These are phyloP conservation scores for Isoetes taiwanensis DNA, from an alignment of 75 land plant genomes.

Conservation along the genomic window DNA sequence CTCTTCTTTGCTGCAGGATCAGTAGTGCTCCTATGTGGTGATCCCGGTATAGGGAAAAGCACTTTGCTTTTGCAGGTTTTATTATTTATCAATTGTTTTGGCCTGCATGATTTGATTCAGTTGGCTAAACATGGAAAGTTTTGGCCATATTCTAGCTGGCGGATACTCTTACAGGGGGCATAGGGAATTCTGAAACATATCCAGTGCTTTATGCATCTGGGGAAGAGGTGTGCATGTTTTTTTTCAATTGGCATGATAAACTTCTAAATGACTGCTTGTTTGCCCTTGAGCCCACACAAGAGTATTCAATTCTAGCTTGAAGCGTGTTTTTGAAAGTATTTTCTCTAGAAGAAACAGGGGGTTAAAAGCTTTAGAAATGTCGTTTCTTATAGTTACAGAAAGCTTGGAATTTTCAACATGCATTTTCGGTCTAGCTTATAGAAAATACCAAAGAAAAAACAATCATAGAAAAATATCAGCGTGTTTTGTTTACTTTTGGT, in stretches of 20 bases:
- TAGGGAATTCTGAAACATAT: slow-evolving; percentile 15
- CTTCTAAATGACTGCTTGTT: too few species aligned
- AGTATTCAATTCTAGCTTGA: neutral
- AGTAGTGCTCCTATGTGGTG: slow-evolving; percentile 79
- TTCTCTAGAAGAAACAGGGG: too few species aligned
- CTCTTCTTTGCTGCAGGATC: slow-evolving; percentile 38
- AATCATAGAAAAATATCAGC: too few species aligned
- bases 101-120: neutral
- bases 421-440: too few species aligned
- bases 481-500: too few species aligned
- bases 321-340: too few species aligned
- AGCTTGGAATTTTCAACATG: too few species aligned
- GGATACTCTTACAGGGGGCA: slow-evolving; percentile 33
- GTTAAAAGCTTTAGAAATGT: too few species aligned
- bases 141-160: neutral
- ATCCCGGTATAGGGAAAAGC: slow-evolving; percentile 98
- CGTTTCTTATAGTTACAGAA: too few species aligned
- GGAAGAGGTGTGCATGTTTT: slow-evolving; percentile 56
- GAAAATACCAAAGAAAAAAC: too few species aligned
- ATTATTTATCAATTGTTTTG: neutral
- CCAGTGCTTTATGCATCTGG: slow-evolving; percentile 84
- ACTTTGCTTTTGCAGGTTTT: slow-evolving; percentile 79
- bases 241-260: slow-evolving; percentile 5
- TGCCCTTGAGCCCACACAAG: neutral
- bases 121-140: neutral